Base-by-base conservation (phyloP, 164 flowering plant species). In the Vitis rupestris region DNA sequence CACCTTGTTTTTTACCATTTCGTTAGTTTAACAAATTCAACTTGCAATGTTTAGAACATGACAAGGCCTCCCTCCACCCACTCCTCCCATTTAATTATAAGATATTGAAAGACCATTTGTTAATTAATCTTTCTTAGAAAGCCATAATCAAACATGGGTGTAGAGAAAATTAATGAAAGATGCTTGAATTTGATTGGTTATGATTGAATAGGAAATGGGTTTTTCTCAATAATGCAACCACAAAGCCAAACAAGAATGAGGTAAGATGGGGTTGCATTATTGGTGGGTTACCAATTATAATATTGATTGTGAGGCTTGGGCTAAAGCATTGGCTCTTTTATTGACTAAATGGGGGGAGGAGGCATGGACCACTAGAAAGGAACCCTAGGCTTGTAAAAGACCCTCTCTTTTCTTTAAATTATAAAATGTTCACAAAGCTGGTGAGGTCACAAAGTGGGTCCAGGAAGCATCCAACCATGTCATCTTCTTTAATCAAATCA, bases 381-480 rank as follows among this genome's bases (percentile, higher is more conserved):
- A 44, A 55, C 62, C 67, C 16, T 13, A 11, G 8, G 5, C 13
- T 48, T n/a, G 23, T 37, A 37, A 37, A 37, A 37, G 44, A 37
- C 44, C 10, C 31, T 27, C 31, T 27, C 5, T 50, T 7, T 15
- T 23, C 23, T 23, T 29, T 27, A 29, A 10, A 52, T 57, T 23
- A 61, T 50, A 14, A 68, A 11, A 59, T 37, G 44, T 52, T 51
- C 48, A 37, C 1, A 11, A 47, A 23, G 70, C 10, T 67, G 70
- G 15, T 69, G 72, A 69, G 65, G 65, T 61, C 64, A 70, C 14
- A 55, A 61, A 53, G 66, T 61, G 61, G 61, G 44, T 50, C 37
- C 29, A 69, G 12, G 59, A 37, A 30, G 65, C 61, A 61, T 31
- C 50, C 8, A 16, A 52, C 19, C 50, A 50, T 48, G 67, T 59